These are phyloP conservation scores for Acanthamoeba triangularis DNA, from an alignment of 208 protist species.

Conservation along the genomic window DNA sequence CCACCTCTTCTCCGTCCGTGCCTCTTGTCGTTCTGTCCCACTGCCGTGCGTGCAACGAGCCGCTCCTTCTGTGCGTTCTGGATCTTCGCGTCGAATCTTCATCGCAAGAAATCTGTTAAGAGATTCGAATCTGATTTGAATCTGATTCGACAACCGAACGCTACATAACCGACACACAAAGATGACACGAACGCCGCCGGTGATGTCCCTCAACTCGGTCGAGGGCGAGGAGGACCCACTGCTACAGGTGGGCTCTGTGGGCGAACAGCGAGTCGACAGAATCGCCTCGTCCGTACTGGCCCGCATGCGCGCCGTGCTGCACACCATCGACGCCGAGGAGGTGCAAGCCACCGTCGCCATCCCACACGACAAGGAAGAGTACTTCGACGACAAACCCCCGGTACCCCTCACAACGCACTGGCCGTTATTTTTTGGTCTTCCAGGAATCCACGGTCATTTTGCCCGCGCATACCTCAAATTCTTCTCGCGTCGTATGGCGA, in stretches of 20 bases:
- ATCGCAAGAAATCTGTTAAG: neutral
- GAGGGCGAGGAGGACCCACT: conserved; percentile 6
- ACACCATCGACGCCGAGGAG: neutral
- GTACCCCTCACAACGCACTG: neutral
- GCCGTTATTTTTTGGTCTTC: neutral
- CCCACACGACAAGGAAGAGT: conserved; percentile 3
- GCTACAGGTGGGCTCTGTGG: neutral
- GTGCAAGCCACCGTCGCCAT: conserved; percentile 27
- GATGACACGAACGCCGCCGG: conserved; percentile 11
- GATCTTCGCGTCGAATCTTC: neutral
- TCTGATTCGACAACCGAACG: neutral
- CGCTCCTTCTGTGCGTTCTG: too few species aligned
- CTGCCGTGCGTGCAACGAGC: too few species aligned
- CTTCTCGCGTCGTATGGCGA: neutral
- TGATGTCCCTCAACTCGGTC: neutral
- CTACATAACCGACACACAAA: neutral
- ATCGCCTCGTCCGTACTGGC: neutral
- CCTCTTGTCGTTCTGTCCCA: too few species aligned
- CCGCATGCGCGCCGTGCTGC: neutral
- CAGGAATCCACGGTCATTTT: neutral
- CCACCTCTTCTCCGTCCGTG: neutral
- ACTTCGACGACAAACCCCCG: conserved; percentile 4
- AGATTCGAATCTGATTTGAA: neutral
- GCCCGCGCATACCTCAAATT: neutral
- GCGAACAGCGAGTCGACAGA: neutral